A percentile compares a stretch with the other conserved stretches of the same genome.
These are phyloP conservation scores for Pseudocercospora crystallina DNA, from an alignment of 2,329 filamentous ascomycete species.

Conservation along the genomic window DNA sequence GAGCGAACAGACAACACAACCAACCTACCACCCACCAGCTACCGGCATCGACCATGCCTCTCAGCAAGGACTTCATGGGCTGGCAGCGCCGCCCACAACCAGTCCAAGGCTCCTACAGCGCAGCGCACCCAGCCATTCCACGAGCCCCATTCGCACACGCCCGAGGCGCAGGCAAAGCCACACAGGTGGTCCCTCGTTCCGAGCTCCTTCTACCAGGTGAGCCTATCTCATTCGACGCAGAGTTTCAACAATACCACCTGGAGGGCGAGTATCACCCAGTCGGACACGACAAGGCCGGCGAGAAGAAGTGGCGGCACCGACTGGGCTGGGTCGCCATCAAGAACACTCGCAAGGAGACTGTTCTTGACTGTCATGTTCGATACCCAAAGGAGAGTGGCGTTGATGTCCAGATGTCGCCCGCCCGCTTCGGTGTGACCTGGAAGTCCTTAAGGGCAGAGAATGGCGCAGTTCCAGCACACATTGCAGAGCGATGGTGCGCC, in stretches of 20 bases:
- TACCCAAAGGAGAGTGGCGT: constrained; percentile 4
- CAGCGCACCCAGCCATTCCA: no score
- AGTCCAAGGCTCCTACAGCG: no score
- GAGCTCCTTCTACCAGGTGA: constrained; percentile 13
- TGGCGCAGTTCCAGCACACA: constrained; percentile 8
- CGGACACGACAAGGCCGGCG: background rate
- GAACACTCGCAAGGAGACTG: constrained; percentile 14
- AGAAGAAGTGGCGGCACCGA: constrained; percentile 8
- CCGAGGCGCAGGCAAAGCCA: constrained; percentile 7
- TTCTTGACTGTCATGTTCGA: constrained; percentile 15
- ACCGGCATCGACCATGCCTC: no score
- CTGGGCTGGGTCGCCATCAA: constrained; percentile 17
- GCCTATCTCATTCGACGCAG: constrained; percentile 17
- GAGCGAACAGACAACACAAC: no score
- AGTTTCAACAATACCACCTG: constrained; percentile 15
- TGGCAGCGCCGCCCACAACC: no score
- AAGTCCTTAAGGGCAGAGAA: constrained; percentile 13
- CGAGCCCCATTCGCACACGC: background rate
- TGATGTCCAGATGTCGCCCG: background rate
- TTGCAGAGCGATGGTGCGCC: constrained; percentile 14
- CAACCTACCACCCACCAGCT: no score
- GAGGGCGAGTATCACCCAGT: background rate
- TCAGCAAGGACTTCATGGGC: no score
- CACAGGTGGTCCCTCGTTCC: constrained; percentile 12
- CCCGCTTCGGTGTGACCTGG: constrained; percentile 12